Base-by-base conservation (phyloP, 2,329 filamentous ascomycete species). In the Verticillium albo-atrum region DNA sequence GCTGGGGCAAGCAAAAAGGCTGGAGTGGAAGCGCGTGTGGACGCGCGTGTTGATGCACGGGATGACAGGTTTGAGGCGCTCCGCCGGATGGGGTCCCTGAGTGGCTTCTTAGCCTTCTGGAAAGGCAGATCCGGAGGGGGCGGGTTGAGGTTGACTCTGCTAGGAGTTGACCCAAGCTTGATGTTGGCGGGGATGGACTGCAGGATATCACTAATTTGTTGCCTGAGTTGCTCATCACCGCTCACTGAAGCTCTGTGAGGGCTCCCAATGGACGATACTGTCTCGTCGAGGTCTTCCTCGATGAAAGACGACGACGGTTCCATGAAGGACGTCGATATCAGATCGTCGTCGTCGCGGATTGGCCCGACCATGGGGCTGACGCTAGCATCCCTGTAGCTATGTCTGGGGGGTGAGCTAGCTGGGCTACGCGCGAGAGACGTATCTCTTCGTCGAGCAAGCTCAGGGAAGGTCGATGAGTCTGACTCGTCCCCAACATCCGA, bases 101-200 rank as follows among this genome's bases (percentile, higher is more conserved):
- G 77, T 6, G 73, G 66, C 61, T 73, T 75, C 64, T 74, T 79
- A 2, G 80, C 68, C 27, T 76, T 74, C 25, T 80, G 84, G 42
- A 82, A 71, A 58, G 81, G 78, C 50, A 86, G 72, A 61, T 86
- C 84, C 0, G 83, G 83, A 0, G 84, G 84, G 0, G 83, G 83
- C 0, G 84, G 84, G 68, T 87, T 86, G 58, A 87, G 71, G 54
- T 83, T 82, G 62, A 83, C 74, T 61, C 74, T 59, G 7, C 74
- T 63, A 23, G 77, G 68, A 59, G 79, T 77, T 2, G 82, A 80
- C 1, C 86, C 86, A 50, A 97, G 80, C 56, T 87, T 88, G 67
- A 98, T 96, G 62, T 88, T 87, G 32, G 89, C 88, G 2, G 92
- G 91, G 62, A 96, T 90, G 23, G 83, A 89, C 60, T 86, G 86